phyloP scores from a whole-genome alignment of 108 stramenopile species.

The Aurantiochytrium sp. region DNA sequence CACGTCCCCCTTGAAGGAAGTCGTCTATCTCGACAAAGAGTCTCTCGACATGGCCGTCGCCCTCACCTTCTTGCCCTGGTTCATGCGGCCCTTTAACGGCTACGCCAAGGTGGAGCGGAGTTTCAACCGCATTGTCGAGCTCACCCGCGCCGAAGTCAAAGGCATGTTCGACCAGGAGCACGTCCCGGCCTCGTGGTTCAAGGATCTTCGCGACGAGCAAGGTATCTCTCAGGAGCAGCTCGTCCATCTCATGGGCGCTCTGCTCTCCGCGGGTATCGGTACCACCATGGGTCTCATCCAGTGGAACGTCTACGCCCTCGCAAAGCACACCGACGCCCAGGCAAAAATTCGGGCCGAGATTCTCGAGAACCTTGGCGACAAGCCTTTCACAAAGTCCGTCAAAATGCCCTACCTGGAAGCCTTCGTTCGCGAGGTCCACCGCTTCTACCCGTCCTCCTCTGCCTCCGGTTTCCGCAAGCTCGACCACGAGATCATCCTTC shows the following conservation, averaged over 20 bases:
- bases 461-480: neutral
- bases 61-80: neutral
- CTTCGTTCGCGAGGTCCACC: neutral
- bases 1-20: neutral
- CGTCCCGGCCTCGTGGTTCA: neutral
- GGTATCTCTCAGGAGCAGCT: neutral
- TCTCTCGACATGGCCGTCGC: neutral
- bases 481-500: neutral
- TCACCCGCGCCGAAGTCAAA: neutral
- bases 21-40: neutral
- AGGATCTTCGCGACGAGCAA: neutral
- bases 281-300: neutral
- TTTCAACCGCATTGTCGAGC: neutral
- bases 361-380: neutral
- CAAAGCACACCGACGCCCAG: neutral
- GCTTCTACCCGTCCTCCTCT: neutral
- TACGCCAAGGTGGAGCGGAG: neutral
- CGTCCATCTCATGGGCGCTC: neutral
- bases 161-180: neutral
- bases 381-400: neutral
- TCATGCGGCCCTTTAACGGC: neutral
- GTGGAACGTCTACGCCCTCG: neutral
- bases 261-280: neutral
- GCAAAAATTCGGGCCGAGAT: neutral
- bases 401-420: constrained; percentile 18